These are phyloP conservation scores for Beauveria brongniartii DNA, from an alignment of 2,329 filamentous ascomycete species.

Conservation along the genomic window DNA sequence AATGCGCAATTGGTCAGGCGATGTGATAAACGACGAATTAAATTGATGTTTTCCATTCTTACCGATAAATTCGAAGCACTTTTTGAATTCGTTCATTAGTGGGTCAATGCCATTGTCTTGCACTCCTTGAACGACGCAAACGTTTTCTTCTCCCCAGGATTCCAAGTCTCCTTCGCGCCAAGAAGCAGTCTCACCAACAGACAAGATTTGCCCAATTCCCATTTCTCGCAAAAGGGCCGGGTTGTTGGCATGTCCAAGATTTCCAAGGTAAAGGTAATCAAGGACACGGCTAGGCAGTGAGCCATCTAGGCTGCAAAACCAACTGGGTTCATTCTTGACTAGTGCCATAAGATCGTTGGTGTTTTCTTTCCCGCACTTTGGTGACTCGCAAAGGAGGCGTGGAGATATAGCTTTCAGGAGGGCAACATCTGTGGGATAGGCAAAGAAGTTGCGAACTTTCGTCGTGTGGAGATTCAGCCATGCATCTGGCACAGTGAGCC, in stretches of 20 bases:
- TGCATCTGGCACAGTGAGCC: slow-evolving; percentile 69
- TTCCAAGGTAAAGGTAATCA: slow-evolving; percentile 94
- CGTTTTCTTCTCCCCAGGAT: slow-evolving; percentile 67
- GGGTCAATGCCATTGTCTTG: slow-evolving; percentile 97
- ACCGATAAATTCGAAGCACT: slow-evolving; percentile 91
- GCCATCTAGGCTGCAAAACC: slow-evolving; percentile 79
- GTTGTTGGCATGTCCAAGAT: slow-evolving; percentile 89
- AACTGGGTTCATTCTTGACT: slow-evolving; percentile 57
- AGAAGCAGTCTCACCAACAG: slow-evolving; percentile 79
- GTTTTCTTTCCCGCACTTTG: slow-evolving; percentile 40
- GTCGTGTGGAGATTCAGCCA: slow-evolving; percentile 80
- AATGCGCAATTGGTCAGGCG: slow-evolving; percentile 7
- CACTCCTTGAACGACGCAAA: slow-evolving; percentile 74
- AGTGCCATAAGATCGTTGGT: slow-evolving; percentile 45
- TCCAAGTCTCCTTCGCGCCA: slow-evolving; percentile 68
- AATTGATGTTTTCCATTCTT: slow-evolving; percentile 27
- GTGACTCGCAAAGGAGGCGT: slow-evolving; percentile 66
- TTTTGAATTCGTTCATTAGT: slow-evolving; percentile 73
- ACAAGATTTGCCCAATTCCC: slow-evolving; percentile 81
- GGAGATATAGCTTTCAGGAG: slow-evolving; percentile 70
- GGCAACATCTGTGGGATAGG: slow-evolving; percentile 83
- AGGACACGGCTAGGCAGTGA: slow-evolving; percentile 83
- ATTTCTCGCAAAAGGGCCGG: slow-evolving; percentile 70
- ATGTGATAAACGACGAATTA: neutral
- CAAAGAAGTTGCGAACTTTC: slow-evolving; percentile 87